Conservation (phyloP, 2,329 filamentous ascomycete species). For the Curvularia hawaiiensis region DNA sequence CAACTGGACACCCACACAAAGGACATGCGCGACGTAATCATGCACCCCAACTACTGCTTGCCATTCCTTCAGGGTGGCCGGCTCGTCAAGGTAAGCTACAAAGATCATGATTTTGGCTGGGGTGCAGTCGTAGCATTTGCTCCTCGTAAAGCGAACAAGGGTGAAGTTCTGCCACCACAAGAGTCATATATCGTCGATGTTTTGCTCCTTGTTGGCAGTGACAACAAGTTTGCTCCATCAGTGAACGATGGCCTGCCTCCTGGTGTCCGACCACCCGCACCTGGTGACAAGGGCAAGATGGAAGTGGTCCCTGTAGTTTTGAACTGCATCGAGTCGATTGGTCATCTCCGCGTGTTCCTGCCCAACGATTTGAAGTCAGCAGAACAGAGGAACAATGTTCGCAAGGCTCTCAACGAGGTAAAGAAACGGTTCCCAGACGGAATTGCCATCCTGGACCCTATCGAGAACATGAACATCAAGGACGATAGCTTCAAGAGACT, state of each 20-base stretch:
- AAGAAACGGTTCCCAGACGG: constrained; percentile 91
- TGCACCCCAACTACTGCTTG: constrained; percentile 84
- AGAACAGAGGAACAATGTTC: constrained; percentile 71
- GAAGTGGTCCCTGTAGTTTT: constrained; percentile 87
- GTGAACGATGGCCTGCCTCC: constrained; percentile 70
- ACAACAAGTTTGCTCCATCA: constrained; percentile 59
- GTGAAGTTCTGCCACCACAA: constrained; percentile 71
- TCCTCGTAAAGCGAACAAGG: constrained; percentile 68
- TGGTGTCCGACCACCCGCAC: constrained; percentile 63
- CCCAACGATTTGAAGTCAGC: constrained; percentile 74
- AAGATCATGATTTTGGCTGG: constrained; percentile 88
- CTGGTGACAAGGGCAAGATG: constrained; percentile 71
- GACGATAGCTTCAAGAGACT: constrained; percentile 95
- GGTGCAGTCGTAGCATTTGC: constrained; percentile 81
- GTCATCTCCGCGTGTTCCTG: constrained; percentile 81
- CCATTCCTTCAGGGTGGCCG: constrained; percentile 88
- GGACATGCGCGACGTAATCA: constrained; percentile 91
- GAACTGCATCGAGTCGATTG: constrained; percentile 82
- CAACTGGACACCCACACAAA: constrained; percentile 82
- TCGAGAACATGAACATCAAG: constrained; percentile 94
- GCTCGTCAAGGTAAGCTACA: constrained; percentile 82
- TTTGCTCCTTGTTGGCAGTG: constrained; percentile 67
- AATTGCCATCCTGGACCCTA: constrained; percentile 83
- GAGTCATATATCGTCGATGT: constrained; percentile 85
- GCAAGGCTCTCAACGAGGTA: constrained; percentile 75